Evolutionary conservation across 441 rosid genomes (phyloP), one percentile per base, ranked within the genome.

Genomic region (Syzygium syzygioides): DNA sequence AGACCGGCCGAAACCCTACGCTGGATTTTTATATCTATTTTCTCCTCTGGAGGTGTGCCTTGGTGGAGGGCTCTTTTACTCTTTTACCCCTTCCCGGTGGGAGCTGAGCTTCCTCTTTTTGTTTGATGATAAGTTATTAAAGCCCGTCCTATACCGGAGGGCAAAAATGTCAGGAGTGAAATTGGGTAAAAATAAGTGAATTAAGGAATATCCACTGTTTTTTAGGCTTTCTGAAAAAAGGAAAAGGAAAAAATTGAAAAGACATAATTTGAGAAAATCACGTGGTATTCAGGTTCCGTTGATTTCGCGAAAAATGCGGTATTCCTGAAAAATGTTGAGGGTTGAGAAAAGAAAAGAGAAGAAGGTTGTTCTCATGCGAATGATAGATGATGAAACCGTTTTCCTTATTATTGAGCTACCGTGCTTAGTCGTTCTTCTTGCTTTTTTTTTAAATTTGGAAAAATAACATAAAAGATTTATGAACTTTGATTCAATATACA

Each of bases 51-150:
- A n/a, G 6, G n/a, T 14, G 9, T 76, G 83, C 83, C 83, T 1
- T 0, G 3, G n/a, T 0, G 10, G 17, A 9, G 6, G 83, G 18
- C 3, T 6, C n/a, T 23, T 76, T 76, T 3, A 76, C 30, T 23
- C 1, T 76, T 76, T 41, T 41, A 41, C 83, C 52, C 50, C 5
- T 76, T 1, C 3, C 2, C 52, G 1, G 15, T 20, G 50, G 9
- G 48, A 7, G 48, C 9, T n/a, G n/a, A n/a, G n/a, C n/a, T n/a
- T n/a, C n/a, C n/a, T n/a, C n/a, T n/a, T n/a, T n/a, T n/a, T n/a
- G n/a, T n/a, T n/a, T n/a, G n/a, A n/a, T n/a, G n/a, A n/a, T n/a
- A n/a, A n/a, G n/a, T n/a, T n/a, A n/a, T n/a, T n/a, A n/a, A n/a
- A n/a, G n/a, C 9, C 83, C 83, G 0, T 23, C 17, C 50, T 6